Evolutionary conservation across 2,329 filamentous ascomycete species (phyloP).

Genomic region (Epichloe hybrida): DNA sequence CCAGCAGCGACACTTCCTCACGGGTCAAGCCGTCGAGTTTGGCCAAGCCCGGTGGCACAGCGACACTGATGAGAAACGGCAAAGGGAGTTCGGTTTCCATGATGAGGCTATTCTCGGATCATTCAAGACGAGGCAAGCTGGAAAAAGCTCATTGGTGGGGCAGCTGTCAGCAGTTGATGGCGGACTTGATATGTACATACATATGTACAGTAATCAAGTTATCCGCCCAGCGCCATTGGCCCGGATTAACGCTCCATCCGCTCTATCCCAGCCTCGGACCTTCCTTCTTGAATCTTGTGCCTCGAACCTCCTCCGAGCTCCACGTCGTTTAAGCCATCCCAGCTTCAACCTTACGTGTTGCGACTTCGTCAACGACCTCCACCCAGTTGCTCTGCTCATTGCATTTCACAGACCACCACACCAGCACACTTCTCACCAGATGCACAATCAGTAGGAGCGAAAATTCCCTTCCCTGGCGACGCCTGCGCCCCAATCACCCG

Average conservation of each 20-base stretch:
- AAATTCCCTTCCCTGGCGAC: neutral
- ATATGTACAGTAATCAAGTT: too few relatives aligned
- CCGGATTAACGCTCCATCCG: neutral
- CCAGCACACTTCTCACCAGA: neutral
- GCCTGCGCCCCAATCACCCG: neutral
- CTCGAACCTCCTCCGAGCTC: neutral
- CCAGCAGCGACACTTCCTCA: conserved; percentile 45
- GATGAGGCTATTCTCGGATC: conserved; percentile 7
- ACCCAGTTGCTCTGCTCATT: neutral
- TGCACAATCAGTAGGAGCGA: neutral
- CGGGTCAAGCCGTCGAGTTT: conserved; percentile 38
- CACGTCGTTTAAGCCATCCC: neutral
- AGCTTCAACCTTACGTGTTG: neutral
- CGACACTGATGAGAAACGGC: conserved; percentile 47
- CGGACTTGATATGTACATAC: too few relatives aligned
- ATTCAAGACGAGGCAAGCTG: neutral
- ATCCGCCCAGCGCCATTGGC: too few relatives aligned
- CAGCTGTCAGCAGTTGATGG: too few relatives aligned
- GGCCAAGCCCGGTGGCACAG: conserved; percentile 34
- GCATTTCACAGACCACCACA: neutral
- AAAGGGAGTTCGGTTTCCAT: conserved; percentile 55
- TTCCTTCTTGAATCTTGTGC: too few relatives aligned
- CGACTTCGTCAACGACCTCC: neutral
- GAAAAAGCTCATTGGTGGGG: neutral
- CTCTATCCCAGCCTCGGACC: too few relatives aligned